Evolutionary conservation across 371 early-diverging fungal species (phyloP).

Genomic region (Massospora cicadina): DNA sequence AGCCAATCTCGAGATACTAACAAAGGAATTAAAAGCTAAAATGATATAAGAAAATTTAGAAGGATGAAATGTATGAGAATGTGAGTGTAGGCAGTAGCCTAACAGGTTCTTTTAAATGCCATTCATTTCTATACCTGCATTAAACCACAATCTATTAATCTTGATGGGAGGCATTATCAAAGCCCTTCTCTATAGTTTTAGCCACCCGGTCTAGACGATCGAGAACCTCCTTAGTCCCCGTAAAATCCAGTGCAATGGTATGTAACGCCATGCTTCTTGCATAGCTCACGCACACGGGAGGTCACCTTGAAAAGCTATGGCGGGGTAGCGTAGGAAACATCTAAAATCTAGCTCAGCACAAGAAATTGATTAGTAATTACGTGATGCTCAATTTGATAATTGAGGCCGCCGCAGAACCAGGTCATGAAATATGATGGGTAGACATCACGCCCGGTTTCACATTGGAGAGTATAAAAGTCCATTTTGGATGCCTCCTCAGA

Average conservation of each 20-base stretch:
- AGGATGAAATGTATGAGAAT: neutral
- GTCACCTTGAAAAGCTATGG: constrained; percentile 45
- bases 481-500: constrained; percentile 41
- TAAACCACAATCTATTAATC: neutral
- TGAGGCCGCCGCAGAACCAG: constrained; percentile 75
- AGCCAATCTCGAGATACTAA: no score
- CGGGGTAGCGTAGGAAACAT: constrained; percentile 71
- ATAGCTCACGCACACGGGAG: constrained; percentile 42
- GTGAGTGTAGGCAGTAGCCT: neutral
- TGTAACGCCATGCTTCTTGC: constrained; percentile 46
- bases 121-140: neutral
- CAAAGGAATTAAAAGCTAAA: no score
- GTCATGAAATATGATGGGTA: constrained; percentile 32
- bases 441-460: constrained; percentile 69
- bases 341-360: no score
- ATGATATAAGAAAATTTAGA: neutral
- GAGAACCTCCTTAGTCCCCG: constrained; percentile 53
- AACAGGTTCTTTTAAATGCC: neutral
- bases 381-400: constrained; percentile 69
- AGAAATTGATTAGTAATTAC: constrained; percentile 15
- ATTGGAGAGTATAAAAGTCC: constrained; percentile 62
- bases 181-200: constrained; percentile 3
- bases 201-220: constrained; percentile 36
- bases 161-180: neutral
- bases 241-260: constrained; percentile 52